Base-by-base conservation (phyloP, 1,284 basidiomycete species). In the Psilocybe mexicana region DNA sequence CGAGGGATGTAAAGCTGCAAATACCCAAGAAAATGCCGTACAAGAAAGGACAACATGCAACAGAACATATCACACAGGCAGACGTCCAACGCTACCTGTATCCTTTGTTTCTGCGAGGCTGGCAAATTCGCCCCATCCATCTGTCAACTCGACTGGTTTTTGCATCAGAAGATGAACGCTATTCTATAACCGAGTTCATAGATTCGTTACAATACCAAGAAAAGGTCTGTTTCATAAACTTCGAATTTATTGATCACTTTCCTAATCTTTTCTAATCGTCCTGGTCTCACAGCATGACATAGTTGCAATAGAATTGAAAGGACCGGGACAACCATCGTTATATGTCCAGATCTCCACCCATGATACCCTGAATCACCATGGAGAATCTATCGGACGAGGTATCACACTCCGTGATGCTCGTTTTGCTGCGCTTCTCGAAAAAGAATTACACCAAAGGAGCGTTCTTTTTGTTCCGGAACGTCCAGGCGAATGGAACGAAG, bases 371-470 rank as follows among this genome's bases (percentile, higher is more conserved):
- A 57, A 52, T 40, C 8, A 3, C 44, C 23, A 47, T 8, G 33
- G 11, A 47, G 24, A 38, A n/a, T 14, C 14, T 23, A 63, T 54
- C n/a, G 53, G 44, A 43, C 66, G 70, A 23, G 69, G 72, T 33
- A 59, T 87, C 50, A 85, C 84, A 0, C 63, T 73, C 2, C 81
- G 82, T 47, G 85, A 87, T 63, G 59, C 85, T 42, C 80, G 83
- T 36, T 72, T 84, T 40, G 83, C 82, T 8, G 66, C 71, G 7
- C 65, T 70, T 14, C 48, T 74, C n/a, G 72, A 78, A 60, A 55
- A 44, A 25, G n/a, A 40, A 40, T 11, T 40, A 12, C 38, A 3
- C 3, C 12, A 12, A 40, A 14, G 38, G 6, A n/a, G 11, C 6
- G 38, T 12, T 4, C 38, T 40, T 12, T 40, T 40, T 12, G 38